A percentile compares a stretch with the other conserved stretches of the same genome.
These are phyloP conservation scores for Phylloporus rhodoxanthus DNA, from an alignment of 768 basidiomycete species.

Conservation along the genomic window DNA sequence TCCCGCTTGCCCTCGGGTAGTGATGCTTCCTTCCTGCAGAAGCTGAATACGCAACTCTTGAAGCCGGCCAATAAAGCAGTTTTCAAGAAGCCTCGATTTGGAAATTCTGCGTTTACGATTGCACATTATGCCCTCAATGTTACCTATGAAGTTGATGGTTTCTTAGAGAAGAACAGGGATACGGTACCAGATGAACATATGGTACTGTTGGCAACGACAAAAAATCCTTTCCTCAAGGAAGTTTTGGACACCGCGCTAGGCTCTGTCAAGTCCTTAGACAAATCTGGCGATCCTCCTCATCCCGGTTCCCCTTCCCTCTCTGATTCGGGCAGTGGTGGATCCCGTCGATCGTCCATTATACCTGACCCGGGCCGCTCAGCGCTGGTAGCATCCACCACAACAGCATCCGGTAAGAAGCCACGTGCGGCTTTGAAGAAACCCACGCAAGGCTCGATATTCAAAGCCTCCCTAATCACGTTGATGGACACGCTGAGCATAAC, in stretches of 20 bases:
- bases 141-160: constrained; percentile 97
- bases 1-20: constrained; percentile 92
- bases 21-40: constrained; percentile 88
- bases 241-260: constrained; percentile 87
- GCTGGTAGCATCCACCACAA: constrained; percentile 48
- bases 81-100: constrained; percentile 99
- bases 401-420: constrained; percentile 49
- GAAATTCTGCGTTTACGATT: constrained; percentile 94
- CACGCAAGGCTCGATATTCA: constrained; percentile 98
- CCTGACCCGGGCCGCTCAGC: constrained; percentile 81
- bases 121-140: constrained; percentile 98
- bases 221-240: constrained; percentile 90
- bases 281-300: constrained; percentile 41
- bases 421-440: constrained; percentile 80
- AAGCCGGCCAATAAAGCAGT: constrained; percentile 83
- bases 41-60: constrained; percentile 77
- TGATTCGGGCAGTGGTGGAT: constrained; percentile 69
- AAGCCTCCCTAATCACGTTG: constrained; percentile 82
- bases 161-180: constrained; percentile 97
- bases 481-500: constrained; percentile 98
- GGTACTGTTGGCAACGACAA: constrained; percentile 75
- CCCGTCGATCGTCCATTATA: constrained; percentile 77
- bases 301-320: constrained; percentile 74
- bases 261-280: constrained; percentile 59
- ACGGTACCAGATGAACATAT: constrained; percentile 99